These are phyloP conservation scores for Cryptococcus neoformans DNA, from an alignment of 1,284 basidiomycete species.

Conservation along the genomic window DNA sequence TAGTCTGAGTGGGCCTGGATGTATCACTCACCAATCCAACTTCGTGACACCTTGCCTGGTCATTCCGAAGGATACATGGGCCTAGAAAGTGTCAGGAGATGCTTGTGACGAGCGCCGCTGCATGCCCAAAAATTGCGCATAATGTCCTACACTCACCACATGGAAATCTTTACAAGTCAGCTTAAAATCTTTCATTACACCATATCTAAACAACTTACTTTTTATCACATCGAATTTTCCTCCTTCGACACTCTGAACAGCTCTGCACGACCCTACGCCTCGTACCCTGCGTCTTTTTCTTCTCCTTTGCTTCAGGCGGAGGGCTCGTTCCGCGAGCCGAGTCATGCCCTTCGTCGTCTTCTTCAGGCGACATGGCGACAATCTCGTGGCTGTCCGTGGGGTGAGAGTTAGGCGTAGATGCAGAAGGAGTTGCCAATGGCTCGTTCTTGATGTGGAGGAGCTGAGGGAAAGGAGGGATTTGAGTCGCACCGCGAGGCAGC, in stretches of 20 bases:
- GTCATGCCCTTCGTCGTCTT: constrained; percentile 21
- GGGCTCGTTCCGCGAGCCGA: constrained; percentile 1
- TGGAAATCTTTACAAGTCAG: constrained; percentile 24
- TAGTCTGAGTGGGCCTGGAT: no score
- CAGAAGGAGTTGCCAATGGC: constrained; percentile 5
- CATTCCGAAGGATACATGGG: constrained; percentile 46
- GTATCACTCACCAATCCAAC: constrained; percentile 43
- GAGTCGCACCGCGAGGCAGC: constrained; percentile 20
- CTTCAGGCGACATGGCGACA: constrained; percentile 17
- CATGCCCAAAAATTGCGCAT: not conserved
- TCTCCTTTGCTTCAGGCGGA: constrained; percentile 19
- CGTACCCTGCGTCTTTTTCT: constrained; percentile 41
- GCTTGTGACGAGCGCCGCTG: not conserved
- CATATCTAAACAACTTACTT: constrained; percentile 29
- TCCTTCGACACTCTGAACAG: constrained; percentile 47
- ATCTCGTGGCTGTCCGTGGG: constrained; percentile 12
- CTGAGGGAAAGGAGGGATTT: constrained; percentile 38
- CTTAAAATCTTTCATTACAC: not conserved
- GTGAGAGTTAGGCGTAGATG: not conserved
- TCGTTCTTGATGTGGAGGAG: constrained; percentile 31
- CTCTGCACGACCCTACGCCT: constrained; percentile 49
- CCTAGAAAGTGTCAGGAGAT: constrained; percentile 15
- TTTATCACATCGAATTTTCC: constrained; percentile 51
- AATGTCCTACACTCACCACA: constrained; percentile 18
- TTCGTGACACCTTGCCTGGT: constrained; percentile 49